Evolutionary conservation across 345 rosid genomes (phyloP), one percentile per base, ranked within the genome.

Genomic region (Eucalyptus curtisii): DNA sequence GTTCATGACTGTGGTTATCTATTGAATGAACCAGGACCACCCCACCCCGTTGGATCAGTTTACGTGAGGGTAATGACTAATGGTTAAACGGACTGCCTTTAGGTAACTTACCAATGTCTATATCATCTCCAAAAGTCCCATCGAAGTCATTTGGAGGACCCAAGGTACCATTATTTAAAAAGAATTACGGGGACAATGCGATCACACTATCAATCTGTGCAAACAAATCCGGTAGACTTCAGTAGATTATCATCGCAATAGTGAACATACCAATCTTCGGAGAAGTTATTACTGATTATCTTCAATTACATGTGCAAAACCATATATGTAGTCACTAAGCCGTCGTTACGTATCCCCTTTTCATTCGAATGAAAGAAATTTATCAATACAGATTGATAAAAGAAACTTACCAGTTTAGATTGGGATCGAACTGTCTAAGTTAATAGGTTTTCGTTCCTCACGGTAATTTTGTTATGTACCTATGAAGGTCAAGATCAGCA

Each of bases 401-500:
- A 14, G 76, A 76, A 20, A 76, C 45, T 76, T 37, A 71, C 45
- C 25, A 5, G 1, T 31, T 31, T 68, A 20, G 45, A 71, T 71
- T 33, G 4, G 13, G 25, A 71, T 71, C 4, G 1, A 17, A 19
- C 13, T 19, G 2, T 22, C 45, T 40, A 3, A 20, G 27, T 24
- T 37, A 40, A 40, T 19, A 33, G 25, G 81, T 17, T 33, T 33
- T 1, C 7, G 0, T 71, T 19, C 44, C 24, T 3, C 13, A 6
- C 2, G 0, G 7, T 33, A 17, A 76, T 11, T 40, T 22, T 71
- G 81, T 42, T 10, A 19, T 0, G 14, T 10, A 3, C 44, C 37
- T 8, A 19, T 10, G 14, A 71, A 19, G 27, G 81, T 20, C 3
- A 7, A 76, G 84, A 44, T 40, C 20, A 47, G 47, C 7, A 76